Percentiles rank a stretch among this genome's conserved stretches.
phyloP scores from a whole-genome alignment of 1,284 basidiomycete species.

The Coniophora puteana region DNA sequence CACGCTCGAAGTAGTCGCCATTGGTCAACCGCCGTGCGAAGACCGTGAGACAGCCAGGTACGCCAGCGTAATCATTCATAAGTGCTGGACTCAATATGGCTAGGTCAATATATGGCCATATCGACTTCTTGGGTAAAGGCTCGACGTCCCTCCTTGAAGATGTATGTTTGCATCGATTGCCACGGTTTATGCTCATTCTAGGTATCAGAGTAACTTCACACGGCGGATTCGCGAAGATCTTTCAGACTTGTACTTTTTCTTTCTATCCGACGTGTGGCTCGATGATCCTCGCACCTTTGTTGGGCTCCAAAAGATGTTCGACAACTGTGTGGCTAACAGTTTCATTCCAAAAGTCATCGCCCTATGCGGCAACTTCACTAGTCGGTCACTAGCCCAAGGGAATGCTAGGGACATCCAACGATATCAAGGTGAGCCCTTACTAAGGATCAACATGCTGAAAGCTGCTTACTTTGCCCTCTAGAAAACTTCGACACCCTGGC shows the following conservation, averaged over 20 bases:
- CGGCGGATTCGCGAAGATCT: constrained; percentile 63
- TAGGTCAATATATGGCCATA: constrained; percentile 88
- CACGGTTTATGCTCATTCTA: constrained; percentile 4
- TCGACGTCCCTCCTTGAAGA: constrained; percentile 92
- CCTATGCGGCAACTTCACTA: constrained; percentile 94
- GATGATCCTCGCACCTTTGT: constrained; percentile 83
- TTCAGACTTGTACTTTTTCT: constrained; percentile 84
- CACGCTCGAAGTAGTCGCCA: constrained; percentile 84
- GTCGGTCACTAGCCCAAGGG: constrained; percentile 74
- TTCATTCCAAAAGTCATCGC: constrained; percentile 87
- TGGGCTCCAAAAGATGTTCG: constrained; percentile 82
- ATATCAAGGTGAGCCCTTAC: constrained; percentile 70
- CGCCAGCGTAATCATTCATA: no score
- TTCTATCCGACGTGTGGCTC: constrained; percentile 94
- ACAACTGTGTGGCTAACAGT: constrained; percentile 87
- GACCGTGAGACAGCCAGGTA: constrained; percentile 78
- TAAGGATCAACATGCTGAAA: neutral
- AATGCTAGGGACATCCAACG: constrained; percentile 74
- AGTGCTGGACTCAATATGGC: constrained; percentile 5
- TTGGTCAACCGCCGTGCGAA: constrained; percentile 97
- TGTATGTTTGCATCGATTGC: constrained; percentile 42
- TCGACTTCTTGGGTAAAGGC: constrained; percentile 93
- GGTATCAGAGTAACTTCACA: constrained; percentile 51
- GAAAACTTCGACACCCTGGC: constrained; percentile 86
- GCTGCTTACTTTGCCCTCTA: constrained; percentile 26